Percentiles rank a stretch among this genome's conserved stretches.
Conservation (phyloP, 768 basidiomycete genomes). For the Pulveroboletus sp. region DNA sequence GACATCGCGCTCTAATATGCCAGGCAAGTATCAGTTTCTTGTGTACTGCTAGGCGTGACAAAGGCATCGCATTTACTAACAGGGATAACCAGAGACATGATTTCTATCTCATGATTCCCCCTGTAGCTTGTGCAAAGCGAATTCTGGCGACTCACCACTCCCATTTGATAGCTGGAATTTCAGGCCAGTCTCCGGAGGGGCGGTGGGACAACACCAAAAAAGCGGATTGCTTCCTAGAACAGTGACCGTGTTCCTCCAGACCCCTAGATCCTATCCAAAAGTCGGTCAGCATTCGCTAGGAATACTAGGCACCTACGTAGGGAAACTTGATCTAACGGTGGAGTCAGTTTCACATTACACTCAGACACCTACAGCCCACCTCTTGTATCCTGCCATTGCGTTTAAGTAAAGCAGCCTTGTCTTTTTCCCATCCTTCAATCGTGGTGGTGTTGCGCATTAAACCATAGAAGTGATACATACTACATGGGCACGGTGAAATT, state of each 20-base stretch:
- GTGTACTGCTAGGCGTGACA: background rate
- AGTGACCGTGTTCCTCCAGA: slow-evolving; percentile 65
- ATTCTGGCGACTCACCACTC: slow-evolving; percentile 70
- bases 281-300: slow-evolving; percentile 8
- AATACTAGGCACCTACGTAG: slow-evolving; percentile 54
- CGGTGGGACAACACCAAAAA: slow-evolving; percentile 82
- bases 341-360: background rate
- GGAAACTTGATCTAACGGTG: slow-evolving; percentile 76
- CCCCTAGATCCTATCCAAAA: slow-evolving; percentile 67
- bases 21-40: slow-evolving; percentile 11
- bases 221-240: slow-evolving; percentile 73
- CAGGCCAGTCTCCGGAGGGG: slow-evolving; percentile 65
- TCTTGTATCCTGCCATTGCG: slow-evolving; percentile 82
- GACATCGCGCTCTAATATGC: slow-evolving; percentile 32
- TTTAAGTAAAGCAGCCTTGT: slow-evolving; percentile 83
- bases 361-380: slow-evolving; percentile 34
- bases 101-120: slow-evolving; percentile 6
- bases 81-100: background rate
- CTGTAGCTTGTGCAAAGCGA: slow-evolving; percentile 14
- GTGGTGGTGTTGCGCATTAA: slow-evolving; percentile 84
- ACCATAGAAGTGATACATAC: slow-evolving; percentile 82
- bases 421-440: slow-evolving; percentile 98
- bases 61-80: slow-evolving; percentile 6
- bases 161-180: slow-evolving; percentile 67
- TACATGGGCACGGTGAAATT: slow-evolving; percentile 31